A percentile compares a stretch with the other conserved stretches of the same genome.
Evolutionary conservation across 768 basidiomycete species (phyloP).

Genomic region (Kwoniella sp.): DNA sequence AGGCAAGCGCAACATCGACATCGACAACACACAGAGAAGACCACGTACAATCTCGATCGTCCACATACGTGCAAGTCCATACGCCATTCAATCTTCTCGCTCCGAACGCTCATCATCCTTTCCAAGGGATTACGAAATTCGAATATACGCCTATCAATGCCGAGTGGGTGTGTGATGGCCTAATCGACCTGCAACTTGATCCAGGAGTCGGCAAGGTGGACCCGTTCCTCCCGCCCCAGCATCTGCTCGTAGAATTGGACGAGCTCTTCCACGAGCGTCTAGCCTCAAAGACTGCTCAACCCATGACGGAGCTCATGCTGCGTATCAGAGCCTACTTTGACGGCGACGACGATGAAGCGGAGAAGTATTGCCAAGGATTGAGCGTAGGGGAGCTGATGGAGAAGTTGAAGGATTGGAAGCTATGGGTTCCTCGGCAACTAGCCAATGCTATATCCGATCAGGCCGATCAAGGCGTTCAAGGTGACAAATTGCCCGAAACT

Average conservation of each 20-base stretch:
- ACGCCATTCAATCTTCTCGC: slow-evolving; percentile 87
- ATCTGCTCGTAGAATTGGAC: slow-evolving; percentile 12
- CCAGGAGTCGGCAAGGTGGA: background rate
- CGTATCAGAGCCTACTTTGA: slow-evolving; percentile 2
- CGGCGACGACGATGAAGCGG: slow-evolving; percentile 7
- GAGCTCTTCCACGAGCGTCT: slow-evolving; percentile 8
- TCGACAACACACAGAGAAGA: too few species aligned
- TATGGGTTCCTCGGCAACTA: slow-evolving; percentile 9
- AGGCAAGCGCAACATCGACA: too few species aligned
- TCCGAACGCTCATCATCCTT: slow-evolving; percentile 69
- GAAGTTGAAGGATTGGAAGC: slow-evolving; percentile 6
- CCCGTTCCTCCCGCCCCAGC: slow-evolving; percentile 9
- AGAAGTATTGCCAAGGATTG: slow-evolving; percentile 10
- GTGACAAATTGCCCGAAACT: too few species aligned
- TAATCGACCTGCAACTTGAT: background rate
- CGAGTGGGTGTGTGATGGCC: background rate
- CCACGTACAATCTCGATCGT: slow-evolving; percentile 57
- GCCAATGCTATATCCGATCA: background rate
- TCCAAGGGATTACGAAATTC: slow-evolving; percentile 42
- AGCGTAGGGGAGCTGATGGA: slow-evolving; percentile 1
- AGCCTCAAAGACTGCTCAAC: background rate
- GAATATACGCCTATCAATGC: background rate
- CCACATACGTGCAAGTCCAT: slow-evolving; percentile 65
- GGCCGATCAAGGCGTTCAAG: background rate
- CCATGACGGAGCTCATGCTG: slow-evolving; percentile 3